Evolutionary conservation across 108 stramenopile species (phyloP).

Genomic region (Nitzschia sp.): DNA sequence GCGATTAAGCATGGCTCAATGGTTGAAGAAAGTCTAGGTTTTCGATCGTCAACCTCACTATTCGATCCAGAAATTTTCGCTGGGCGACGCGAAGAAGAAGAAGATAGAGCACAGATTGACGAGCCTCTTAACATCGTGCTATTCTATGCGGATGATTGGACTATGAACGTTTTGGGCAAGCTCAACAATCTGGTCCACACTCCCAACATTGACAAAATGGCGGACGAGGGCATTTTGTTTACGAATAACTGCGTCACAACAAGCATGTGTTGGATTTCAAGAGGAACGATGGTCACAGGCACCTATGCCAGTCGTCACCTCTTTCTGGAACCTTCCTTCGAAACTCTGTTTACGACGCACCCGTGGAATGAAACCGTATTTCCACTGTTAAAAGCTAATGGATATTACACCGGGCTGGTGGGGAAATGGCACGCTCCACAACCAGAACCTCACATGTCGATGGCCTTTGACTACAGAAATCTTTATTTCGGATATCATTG

Average conservation of each 20-base stretch:
- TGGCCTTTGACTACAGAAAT: conserved; percentile 30
- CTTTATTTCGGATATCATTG: conserved; percentile 56
- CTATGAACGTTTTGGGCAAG: conserved; percentile 40
- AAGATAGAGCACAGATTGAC: conserved; percentile 15
- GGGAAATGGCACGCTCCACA: conserved; percentile 68
- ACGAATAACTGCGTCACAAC: conserved; percentile 85
- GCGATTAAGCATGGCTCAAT: neutral
- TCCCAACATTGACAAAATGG: conserved; percentile 70
- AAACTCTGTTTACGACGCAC: conserved; percentile 19
- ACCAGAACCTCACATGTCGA: conserved; percentile 8
- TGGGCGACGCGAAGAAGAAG: conserved; percentile 15
- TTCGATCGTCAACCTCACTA: neutral
- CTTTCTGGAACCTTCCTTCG: conserved; percentile 1
- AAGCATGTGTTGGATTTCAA: conserved; percentile 74
- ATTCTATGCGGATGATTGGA: conserved; percentile 70
- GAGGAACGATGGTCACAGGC: conserved; percentile 77
- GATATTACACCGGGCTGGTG: conserved; percentile 77
- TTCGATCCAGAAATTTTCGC: neutral
- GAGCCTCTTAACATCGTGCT: conserved; percentile 54
- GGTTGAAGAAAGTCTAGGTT: neutral
- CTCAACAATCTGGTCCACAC: conserved; percentile 40
- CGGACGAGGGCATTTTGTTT: conserved; percentile 71
- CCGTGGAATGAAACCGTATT: conserved; percentile 73
- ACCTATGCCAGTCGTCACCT: conserved; percentile 62
- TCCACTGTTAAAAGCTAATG: conserved; percentile 57